These are phyloP conservation scores for Podospora pseudopauciseta DNA, from an alignment of 495 filamentous ascomycete species.

Conservation along the genomic window DNA sequence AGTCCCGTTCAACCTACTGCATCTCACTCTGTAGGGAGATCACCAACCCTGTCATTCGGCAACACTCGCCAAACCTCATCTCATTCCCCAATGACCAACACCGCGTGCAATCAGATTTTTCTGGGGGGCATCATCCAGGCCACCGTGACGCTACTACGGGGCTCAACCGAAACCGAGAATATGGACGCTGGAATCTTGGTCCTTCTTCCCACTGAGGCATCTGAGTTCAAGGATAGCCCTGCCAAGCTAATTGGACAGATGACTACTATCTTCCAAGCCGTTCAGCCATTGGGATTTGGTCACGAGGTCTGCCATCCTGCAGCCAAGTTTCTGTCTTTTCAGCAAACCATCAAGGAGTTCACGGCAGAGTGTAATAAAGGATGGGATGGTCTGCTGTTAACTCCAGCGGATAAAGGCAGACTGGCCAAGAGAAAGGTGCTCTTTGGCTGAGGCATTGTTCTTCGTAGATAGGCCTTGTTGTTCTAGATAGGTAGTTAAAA, in stretches of 20 bases:
- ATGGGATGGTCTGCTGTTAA: neutral
- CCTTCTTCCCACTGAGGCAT: neutral
- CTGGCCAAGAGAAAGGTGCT: neutral
- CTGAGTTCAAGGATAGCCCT: neutral
- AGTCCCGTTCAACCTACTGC: neutral
- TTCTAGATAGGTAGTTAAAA: too few species aligned
- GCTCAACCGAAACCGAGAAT: neutral
- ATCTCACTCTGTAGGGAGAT: too few species aligned
- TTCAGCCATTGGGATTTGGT: neutral
- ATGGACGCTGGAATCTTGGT: neutral
- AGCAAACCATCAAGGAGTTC: neutral
- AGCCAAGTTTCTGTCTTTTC: neutral
- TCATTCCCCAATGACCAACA: neutral
- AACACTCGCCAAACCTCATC: neutral
- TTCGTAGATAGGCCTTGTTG: too few species aligned
- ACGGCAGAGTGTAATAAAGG: neutral
- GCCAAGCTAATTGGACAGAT: neutral
- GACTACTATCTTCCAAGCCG: neutral
- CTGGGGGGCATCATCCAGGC: neutral
- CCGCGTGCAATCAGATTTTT: neutral
- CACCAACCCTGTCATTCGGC: too few species aligned
- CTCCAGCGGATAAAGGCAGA: neutral
- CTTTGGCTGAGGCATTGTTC: neutral
- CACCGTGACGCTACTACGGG: neutral
- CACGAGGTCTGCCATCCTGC: neutral